Conservation (phyloP, 306 rosid species). For the Adenanthera pavonina region DNA sequence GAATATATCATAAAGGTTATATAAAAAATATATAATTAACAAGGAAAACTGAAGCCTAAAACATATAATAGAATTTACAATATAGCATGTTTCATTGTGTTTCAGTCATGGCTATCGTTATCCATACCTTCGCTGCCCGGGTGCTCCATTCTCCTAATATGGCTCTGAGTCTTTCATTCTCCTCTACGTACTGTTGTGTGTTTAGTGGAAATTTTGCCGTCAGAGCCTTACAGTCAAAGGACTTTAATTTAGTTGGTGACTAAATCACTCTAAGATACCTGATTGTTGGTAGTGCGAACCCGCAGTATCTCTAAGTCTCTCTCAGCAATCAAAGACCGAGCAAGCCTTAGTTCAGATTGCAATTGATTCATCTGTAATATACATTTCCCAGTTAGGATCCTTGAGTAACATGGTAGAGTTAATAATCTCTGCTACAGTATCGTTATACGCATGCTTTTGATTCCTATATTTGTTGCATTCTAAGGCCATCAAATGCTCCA, state of each 20-base stretch:
- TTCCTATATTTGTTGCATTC: background rate
- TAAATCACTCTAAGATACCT: slow-evolving; percentile 52
- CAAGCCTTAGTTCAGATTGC: slow-evolving; percentile 91
- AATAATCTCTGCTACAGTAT: slow-evolving; percentile 15
- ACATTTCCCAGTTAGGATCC: slow-evolving; percentile 12
- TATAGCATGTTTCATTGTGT: background rate
- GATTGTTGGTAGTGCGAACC: slow-evolving; percentile 83
- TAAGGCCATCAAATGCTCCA: background rate
- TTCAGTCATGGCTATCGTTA: slow-evolving; percentile 6
- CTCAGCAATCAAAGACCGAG: slow-evolving; percentile 93
- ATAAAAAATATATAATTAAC: background rate
- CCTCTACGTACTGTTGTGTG: slow-evolving; percentile 82
- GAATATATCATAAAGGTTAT: slow-evolving; percentile 21
- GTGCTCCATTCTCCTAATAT: slow-evolving; percentile 98
- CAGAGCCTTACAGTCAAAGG: slow-evolving; percentile 24
- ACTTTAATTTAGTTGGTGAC: slow-evolving; percentile 5
- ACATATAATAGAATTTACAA: background rate
- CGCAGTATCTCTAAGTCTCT: slow-evolving; percentile 85
- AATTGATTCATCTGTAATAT: slow-evolving; percentile 84
- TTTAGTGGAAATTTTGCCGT: slow-evolving; percentile 19
- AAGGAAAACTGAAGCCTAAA: slow-evolving; percentile 5
- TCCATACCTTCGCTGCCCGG: slow-evolving; percentile 90
- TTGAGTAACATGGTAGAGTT: slow-evolving; percentile 7
- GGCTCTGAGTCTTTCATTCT: slow-evolving; percentile 93
- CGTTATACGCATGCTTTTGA: background rate